phyloP scores from a whole-genome alignment of 1,284 basidiomycete genomes.

The Sporisorium exsertum region DNA sequence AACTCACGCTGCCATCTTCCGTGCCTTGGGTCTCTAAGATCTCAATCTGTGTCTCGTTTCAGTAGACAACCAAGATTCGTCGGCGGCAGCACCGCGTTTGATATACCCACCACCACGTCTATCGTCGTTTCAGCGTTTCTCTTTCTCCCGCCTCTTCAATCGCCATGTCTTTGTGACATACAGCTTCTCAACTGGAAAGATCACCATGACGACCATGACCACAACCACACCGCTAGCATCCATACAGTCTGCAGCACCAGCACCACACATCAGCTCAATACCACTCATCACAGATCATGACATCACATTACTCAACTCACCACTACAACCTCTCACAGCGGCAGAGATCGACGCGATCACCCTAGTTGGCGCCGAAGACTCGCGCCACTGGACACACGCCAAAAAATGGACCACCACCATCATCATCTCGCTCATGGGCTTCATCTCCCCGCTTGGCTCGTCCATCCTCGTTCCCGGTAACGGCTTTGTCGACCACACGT shows the following conservation, averaged over 20 bases:
- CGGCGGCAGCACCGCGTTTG: background rate
- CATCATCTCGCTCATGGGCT: slow-evolving; percentile 64
- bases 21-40: background rate
- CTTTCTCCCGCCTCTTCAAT: background rate
- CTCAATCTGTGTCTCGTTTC: background rate
- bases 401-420: slow-evolving; percentile 57
- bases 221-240: slow-evolving; percentile 4
- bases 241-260: slow-evolving; percentile 20
- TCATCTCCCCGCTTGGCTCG: slow-evolving; percentile 63
- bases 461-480: slow-evolving; percentile 59
- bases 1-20: background rate
- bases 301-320: background rate
- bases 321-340: slow-evolving; percentile 22
- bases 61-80: background rate
- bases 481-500: slow-evolving; percentile 38
- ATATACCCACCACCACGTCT: slow-evolving; percentile 8
- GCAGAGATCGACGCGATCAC: slow-evolving; percentile 30
- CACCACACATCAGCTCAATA: background rate
- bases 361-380: slow-evolving; percentile 42
- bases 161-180: slow-evolving; percentile 2
- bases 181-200: too few relatives aligned
- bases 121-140: background rate
- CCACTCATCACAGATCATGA: background rate
- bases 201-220: slow-evolving; percentile 3
- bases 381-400: slow-evolving; percentile 28